Conservation (phyloP, 106 monocot species). For the Allium sativum region DNA sequence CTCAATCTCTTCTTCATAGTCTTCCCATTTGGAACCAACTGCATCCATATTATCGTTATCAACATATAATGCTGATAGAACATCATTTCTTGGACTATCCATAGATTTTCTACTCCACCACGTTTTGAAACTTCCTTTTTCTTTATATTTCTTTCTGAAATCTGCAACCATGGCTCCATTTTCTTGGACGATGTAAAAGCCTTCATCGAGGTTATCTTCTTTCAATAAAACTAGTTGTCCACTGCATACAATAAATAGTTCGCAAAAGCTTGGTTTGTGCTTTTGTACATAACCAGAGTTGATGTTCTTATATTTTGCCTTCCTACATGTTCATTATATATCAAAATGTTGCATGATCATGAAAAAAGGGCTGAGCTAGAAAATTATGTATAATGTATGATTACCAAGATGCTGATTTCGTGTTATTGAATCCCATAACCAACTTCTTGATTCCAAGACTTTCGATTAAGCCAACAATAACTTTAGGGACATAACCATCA, state of each 20-base stretch:
- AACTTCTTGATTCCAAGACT: slow-evolving; percentile 10
- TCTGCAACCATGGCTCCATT: background rate
- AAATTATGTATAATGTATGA: background rate
- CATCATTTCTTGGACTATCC: background rate
- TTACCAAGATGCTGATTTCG: slow-evolving; percentile 7
- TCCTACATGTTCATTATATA: background rate
- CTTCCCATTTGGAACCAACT: slow-evolving; percentile 3
- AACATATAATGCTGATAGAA: too few species aligned
- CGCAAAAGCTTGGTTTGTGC: slow-evolving; percentile 11
- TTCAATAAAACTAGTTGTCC: slow-evolving; percentile 2
- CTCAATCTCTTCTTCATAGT: slow-evolving; percentile 4
- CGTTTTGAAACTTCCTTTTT: slow-evolving; percentile 5
- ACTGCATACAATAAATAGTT: slow-evolving; percentile 7
- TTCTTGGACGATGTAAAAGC: background rate
- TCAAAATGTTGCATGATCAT: background rate
- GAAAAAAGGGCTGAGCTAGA: background rate
- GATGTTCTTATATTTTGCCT: background rate
- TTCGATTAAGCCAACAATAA: slow-evolving; percentile 2
- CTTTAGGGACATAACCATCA: background rate
- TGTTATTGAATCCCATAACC: slow-evolving; percentile 12
- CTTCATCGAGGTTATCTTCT: slow-evolving; percentile 2
- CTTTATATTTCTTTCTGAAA: slow-evolving; percentile 2
- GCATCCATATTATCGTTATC: background rate
- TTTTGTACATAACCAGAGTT: slow-evolving; percentile 5
- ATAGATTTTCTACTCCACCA: background rate